Evolutionary conservation across 257 asterid species (phyloP), one percentile per base, ranked within the genome.

Genomic region (Capsicum baccatum): DNA sequence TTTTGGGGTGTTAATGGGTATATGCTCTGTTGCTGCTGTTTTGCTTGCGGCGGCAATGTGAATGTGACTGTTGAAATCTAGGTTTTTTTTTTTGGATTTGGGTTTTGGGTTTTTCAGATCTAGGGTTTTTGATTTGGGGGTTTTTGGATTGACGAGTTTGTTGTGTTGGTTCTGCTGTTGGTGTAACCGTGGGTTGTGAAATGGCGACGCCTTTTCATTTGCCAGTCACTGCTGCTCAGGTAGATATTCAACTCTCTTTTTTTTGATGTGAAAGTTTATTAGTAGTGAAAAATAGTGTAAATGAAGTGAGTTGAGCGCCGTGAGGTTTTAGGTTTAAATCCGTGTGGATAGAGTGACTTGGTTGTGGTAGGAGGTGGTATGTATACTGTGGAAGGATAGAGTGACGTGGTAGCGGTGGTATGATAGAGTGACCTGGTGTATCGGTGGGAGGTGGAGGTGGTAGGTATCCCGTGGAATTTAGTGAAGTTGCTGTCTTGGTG

Each of bases 171-270:
- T 79, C 57, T 16, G 56, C 83, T 8, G 83, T 39, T 42, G 59
- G 42, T 42, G 71, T 42, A 42, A 13, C 47, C 10, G 19, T 42
- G 73, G 35, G 17, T 13, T 83, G 73, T 83, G 83, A 63, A 78
- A 95, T 95, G 98, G 94, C 98, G 19, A 86, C 94, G 79, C 93
- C 94, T 47, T 92, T 88, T 88, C 94, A 93, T 82, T 86, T 94
- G 84, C 95, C 98, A 17, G 94, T 92, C 64, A 93, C 98, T 79
- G 98, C 98, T 81, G 94, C 97, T 80, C 98, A 94, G 96, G 98
- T 66, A 66, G 35, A 44, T 6, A n/a, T 66, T 26, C 5, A 64
- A 59, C 63, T 3, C 21, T 57, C 63, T 39, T 39, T 39, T 39
- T 39, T 39, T 39, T 39, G 5, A 3, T 39, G 44, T 39, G 5